These are phyloP conservation scores for Camelina sativa DNA, from an alignment of 345 rosid species.

Conservation along the genomic window DNA sequence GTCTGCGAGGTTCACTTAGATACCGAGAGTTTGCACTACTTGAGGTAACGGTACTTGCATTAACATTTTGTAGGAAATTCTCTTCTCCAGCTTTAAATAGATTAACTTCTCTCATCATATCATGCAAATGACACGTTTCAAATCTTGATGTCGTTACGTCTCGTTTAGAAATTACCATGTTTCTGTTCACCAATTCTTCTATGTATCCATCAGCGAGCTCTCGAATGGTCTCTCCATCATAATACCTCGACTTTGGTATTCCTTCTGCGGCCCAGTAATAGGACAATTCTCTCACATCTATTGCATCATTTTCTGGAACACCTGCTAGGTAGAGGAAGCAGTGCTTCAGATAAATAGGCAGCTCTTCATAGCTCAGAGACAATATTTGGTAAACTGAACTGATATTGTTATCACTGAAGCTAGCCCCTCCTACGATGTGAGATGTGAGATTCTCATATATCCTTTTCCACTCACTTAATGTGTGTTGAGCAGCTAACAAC, in stretches of 20 bases:
- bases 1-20: constrained; percentile 22
- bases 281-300: constrained; percentile 29
- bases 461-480: background rate
- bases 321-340: constrained; percentile 36
- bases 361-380: constrained; percentile 25
- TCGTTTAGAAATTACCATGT: constrained; percentile 41
- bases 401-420: background rate
- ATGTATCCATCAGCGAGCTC: constrained; percentile 39
- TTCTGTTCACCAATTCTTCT: constrained; percentile 36
- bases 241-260: background rate
- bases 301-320: constrained; percentile 36
- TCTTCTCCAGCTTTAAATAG: constrained; percentile 33
- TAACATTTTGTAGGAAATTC: constrained; percentile 3
- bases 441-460: background rate
- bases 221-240: background rate
- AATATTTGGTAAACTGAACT: background rate
- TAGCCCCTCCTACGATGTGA: background rate
- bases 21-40: background rate
- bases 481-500: background rate
- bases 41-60: too few species aligned
- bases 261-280: constrained; percentile 52
- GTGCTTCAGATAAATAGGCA: constrained; percentile 1
- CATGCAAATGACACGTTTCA: constrained; percentile 11
- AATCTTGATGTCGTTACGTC: background rate
- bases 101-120: constrained; percentile 37